Percentiles rank a stretch among this genome's conserved stretches.
phyloP scores from a whole-genome alignment of 306 rosid species.

The Lagenaria siceraria region DNA sequence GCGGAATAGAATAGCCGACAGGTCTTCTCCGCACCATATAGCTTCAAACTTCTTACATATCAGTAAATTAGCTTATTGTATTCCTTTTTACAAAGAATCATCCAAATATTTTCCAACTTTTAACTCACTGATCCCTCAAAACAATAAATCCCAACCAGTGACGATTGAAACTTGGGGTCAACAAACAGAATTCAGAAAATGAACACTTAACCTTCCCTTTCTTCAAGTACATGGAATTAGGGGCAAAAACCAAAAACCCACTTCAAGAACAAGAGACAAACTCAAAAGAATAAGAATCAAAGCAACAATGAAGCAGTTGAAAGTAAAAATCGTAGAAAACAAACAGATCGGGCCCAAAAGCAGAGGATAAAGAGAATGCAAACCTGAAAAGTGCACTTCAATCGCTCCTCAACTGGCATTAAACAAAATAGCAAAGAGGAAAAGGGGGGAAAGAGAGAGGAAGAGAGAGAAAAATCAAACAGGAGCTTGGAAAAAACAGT shows the following conservation, averaged over 20 bases:
- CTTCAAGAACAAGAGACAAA: neutral
- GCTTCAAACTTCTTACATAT: neutral
- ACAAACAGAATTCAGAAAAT: neutral
- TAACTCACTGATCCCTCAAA: neutral
- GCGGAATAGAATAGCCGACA: neutral
- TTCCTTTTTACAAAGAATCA: neutral
- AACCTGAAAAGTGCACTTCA: conserved; percentile 80
- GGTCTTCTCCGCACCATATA: neutral
- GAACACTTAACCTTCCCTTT: neutral
- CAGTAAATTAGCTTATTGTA: neutral
- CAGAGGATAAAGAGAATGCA: conserved; percentile 14
- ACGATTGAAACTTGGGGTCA: neutral
- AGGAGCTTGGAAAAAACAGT: neutral
- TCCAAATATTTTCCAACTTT: neutral
- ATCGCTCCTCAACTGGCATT: conserved; percentile 64
- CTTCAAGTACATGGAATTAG: neutral
- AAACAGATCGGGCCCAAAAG: conserved; percentile 11
- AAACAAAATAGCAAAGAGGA: neutral
- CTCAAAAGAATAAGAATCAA: neutral
- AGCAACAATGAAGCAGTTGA: neutral
- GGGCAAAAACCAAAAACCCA: neutral
- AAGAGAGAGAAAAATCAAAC: neutral
- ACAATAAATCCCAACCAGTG: neutral
- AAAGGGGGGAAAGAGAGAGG: neutral
- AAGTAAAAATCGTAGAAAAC: neutral